phyloP scores from a whole-genome alignment of 1,284 basidiomycete species.

The Ceratobasidium sp. region DNA sequence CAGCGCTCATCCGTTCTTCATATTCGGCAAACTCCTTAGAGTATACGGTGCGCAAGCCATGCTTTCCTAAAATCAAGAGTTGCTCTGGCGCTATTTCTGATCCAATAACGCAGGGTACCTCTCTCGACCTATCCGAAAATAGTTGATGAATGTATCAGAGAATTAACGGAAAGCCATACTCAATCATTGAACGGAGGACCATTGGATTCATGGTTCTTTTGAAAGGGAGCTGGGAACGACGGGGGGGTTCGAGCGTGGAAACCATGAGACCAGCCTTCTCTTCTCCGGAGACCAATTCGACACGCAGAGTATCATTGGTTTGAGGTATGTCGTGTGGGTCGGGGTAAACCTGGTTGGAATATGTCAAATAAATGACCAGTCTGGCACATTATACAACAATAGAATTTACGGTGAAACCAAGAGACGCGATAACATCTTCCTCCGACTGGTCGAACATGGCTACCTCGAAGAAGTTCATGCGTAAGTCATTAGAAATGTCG shows the following conservation, averaged over 20 bases:
- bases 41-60: conserved; percentile 20
- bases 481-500: conserved; percentile 22
- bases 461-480: conserved; percentile 38
- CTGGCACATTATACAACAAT: too few species aligned
- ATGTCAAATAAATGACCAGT: too few species aligned
- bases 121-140: too few species aligned
- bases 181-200: background rate
- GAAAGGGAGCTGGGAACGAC: background rate
- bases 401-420: conserved; percentile 27
- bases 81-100: too few species aligned
- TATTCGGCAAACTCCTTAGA: conserved; percentile 5
- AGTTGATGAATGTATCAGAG: too few species aligned
- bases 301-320: background rate
- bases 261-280: conserved; percentile 29
- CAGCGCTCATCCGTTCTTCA: background rate
- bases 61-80: background rate
- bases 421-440: conserved; percentile 25
- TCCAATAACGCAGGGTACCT: too few species aligned
- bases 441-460: conserved; percentile 26
- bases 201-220: background rate
- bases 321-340: background rate
- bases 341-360: too few species aligned
- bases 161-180: background rate
- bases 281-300: conserved; percentile 23
- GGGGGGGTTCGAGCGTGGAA: conserved; percentile 3